Percentiles rank a stretch among this genome's conserved stretches.
Evolutionary conservation across 345 rosid species (phyloP).

Genomic region (Carallia brachiata): DNA sequence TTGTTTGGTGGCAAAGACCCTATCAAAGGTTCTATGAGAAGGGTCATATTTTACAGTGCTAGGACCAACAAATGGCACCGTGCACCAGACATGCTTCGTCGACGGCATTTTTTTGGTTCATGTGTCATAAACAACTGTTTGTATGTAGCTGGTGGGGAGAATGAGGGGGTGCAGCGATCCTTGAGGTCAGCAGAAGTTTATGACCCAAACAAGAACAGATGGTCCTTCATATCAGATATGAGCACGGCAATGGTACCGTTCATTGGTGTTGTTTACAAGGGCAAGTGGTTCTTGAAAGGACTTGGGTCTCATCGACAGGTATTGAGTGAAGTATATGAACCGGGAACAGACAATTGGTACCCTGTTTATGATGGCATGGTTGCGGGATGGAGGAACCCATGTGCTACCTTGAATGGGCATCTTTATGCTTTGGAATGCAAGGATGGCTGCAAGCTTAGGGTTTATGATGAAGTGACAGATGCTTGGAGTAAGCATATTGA

Average conservation of each 20-base stretch:
- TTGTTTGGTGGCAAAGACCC: slow-evolving; percentile 81
- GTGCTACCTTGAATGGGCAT: slow-evolving; percentile 52
- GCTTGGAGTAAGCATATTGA: slow-evolving; percentile 71
- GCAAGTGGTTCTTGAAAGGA: slow-evolving; percentile 75
- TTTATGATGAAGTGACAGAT: slow-evolving; percentile 56
- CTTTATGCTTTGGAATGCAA: slow-evolving; percentile 74
- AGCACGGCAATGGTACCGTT: slow-evolving; percentile 76
- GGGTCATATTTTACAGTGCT: slow-evolving; percentile 67
- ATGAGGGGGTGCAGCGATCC: slow-evolving; percentile 61
- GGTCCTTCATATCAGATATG: slow-evolving; percentile 71
- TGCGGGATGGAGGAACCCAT: slow-evolving; percentile 74
- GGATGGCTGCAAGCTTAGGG: slow-evolving; percentile 72
- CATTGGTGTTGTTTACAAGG: slow-evolving; percentile 65
- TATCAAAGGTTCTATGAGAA: slow-evolving; percentile 66
- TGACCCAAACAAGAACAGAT: slow-evolving; percentile 77
- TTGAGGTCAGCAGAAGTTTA: slow-evolving; percentile 71
- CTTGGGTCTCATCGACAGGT: slow-evolving; percentile 65
- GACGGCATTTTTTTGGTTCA: slow-evolving; percentile 71
- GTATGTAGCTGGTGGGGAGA: slow-evolving; percentile 79
- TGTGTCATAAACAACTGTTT: slow-evolving; percentile 79
- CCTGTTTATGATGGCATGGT: slow-evolving; percentile 72
- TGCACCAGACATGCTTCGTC: slow-evolving; percentile 75
- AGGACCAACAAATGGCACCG: slow-evolving; percentile 81
- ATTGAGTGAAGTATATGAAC: slow-evolving; percentile 63
- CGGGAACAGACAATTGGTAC: slow-evolving; percentile 55